These are phyloP conservation scores for Aspergillus incahuasiensis DNA, from an alignment of 495 filamentous ascomycete species.

Conservation along the genomic window DNA sequence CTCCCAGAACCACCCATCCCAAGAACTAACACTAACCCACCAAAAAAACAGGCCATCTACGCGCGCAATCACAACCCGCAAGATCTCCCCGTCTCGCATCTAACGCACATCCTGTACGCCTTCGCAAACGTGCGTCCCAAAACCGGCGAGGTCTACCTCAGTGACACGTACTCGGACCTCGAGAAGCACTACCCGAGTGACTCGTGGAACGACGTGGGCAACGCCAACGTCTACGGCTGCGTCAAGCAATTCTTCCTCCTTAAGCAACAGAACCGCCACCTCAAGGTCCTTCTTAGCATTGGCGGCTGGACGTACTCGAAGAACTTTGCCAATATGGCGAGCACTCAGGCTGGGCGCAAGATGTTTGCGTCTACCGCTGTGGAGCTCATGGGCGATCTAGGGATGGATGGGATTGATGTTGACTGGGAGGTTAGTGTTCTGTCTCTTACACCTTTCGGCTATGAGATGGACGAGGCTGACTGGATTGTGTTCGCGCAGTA, in stretches of 20 bases:
- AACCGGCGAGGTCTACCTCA: slow-evolving; percentile 67
- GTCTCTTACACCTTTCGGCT: too few species aligned
- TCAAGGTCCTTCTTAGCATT: slow-evolving; percentile 63
- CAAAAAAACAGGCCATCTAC: slow-evolving; percentile 15
- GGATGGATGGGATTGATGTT: slow-evolving; percentile 58
- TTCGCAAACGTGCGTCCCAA: slow-evolving; percentile 66
- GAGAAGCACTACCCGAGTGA: slow-evolving; percentile 80
- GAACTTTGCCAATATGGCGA: slow-evolving; percentile 66
- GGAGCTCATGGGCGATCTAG: slow-evolving; percentile 60
- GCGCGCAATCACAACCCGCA: slow-evolving; percentile 64
- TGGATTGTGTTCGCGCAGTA: slow-evolving; percentile 18
- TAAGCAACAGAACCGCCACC: slow-evolving; percentile 71
- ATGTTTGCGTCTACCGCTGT: slow-evolving; percentile 65
- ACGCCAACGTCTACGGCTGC: slow-evolving; percentile 75
- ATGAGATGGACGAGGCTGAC: not conserved
- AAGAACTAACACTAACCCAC: not conserved
- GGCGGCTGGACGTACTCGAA: slow-evolving; percentile 77
- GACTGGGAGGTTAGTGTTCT: slow-evolving; percentile 51
- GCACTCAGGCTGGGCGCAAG: slow-evolving; percentile 51
- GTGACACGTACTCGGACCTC: slow-evolving; percentile 70
- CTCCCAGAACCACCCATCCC: not conserved
- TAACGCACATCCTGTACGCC: slow-evolving; percentile 85
- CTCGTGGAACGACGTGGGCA: slow-evolving; percentile 59
- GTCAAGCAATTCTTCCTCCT: slow-evolving; percentile 81
- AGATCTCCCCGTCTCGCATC: slow-evolving; percentile 64